Percentiles rank a stretch among this genome's conserved stretches.
These are phyloP conservation scores for Leptographium wingfieldii DNA, from an alignment of 2,329 filamentous ascomycete species.

Conservation along the genomic window DNA sequence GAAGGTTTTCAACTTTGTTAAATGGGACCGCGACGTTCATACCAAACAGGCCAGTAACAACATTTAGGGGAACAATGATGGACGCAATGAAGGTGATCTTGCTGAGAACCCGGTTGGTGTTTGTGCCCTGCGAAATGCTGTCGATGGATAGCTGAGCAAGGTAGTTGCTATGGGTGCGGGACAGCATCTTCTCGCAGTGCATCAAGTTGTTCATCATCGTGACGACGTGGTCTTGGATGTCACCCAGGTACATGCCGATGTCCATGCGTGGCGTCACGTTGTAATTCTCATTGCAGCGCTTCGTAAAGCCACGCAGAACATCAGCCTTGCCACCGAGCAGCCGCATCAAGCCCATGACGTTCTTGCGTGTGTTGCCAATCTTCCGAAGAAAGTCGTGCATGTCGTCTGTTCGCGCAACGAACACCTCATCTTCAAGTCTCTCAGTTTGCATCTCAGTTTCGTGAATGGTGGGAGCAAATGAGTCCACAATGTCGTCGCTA, in stretches of 20 bases:
- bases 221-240: slow-evolving; percentile 98
- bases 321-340: slow-evolving; percentile 96
- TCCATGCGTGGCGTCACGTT: slow-evolving; percentile 90
- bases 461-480: slow-evolving; percentile 79
- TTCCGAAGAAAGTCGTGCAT: slow-evolving; percentile 75
- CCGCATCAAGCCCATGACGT: slow-evolving; percentile 85
- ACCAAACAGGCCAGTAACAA: slow-evolving; percentile 76
- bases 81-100: slow-evolving; percentile 93
- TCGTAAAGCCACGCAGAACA: slow-evolving; percentile 92
- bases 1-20: slow-evolving; percentile 34
- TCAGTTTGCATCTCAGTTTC: slow-evolving; percentile 83
- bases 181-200: slow-evolving; percentile 97
- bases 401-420: slow-evolving; percentile 81
- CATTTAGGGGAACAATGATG: slow-evolving; percentile 88
- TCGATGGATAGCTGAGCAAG: slow-evolving; percentile 88
- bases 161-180: slow-evolving; percentile 89
- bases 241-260: slow-evolving; percentile 89
- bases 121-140: slow-evolving; percentile 76
- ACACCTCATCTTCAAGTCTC: slow-evolving; percentile 88
- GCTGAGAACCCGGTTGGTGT: slow-evolving; percentile 78
- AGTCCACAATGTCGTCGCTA: slow-evolving; percentile 93
- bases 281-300: slow-evolving; percentile 97
- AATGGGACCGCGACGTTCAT: slow-evolving; percentile 78
- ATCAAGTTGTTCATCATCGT: slow-evolving; percentile 96
- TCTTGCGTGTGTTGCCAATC: slow-evolving; percentile 85